phyloP scores from a whole-genome alignment of 192 early-diverging fungal genomes.

The Backusella australiensis region DNA sequence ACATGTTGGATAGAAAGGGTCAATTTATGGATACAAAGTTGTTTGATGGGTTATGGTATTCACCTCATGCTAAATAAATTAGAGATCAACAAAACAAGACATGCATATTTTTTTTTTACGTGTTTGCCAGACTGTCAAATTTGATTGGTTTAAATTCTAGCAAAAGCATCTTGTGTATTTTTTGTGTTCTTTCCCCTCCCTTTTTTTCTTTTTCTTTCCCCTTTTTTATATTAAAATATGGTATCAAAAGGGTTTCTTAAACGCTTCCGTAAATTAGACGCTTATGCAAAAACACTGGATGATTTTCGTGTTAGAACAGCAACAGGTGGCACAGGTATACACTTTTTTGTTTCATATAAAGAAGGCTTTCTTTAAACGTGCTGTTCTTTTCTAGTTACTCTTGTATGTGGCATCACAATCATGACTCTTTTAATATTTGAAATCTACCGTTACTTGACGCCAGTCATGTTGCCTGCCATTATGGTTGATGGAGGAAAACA shows the following conservation, averaged over 20 bases:
- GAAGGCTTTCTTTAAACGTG: not conserved
- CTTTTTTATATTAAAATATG: slow-evolving; percentile 3
- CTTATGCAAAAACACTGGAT: slow-evolving; percentile 94
- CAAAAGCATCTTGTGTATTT: not conserved
- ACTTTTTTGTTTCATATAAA: not conserved
- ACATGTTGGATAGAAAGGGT: slow-evolving; percentile 40
- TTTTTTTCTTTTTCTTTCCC: not conserved
- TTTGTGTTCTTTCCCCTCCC: not conserved
- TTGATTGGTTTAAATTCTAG: not conserved
- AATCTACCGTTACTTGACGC: slow-evolving; percentile 70
- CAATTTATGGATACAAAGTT: slow-evolving; percentile 37
- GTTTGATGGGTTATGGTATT: slow-evolving; percentile 40
- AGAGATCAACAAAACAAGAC: no score
- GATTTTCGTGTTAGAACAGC: slow-evolving; percentile 83
- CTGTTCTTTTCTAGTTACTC: slow-evolving; percentile 55
- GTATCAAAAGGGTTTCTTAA: slow-evolving; percentile 33
- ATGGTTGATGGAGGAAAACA: slow-evolving; percentile 79
- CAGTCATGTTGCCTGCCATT: slow-evolving; percentile 68
- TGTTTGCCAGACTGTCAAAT: slow-evolving; percentile 2
- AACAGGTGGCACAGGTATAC: slow-evolving; percentile 67
- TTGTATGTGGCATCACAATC: slow-evolving; percentile 71
- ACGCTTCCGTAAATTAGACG: slow-evolving; percentile 64
- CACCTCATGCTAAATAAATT: slow-evolving; percentile 2
- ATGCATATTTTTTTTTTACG: not conserved
- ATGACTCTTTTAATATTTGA: slow-evolving; percentile 74